Conservation (phyloP, 192 early-diverging fungal genomes). For the Neocallimastix lanati region DNA sequence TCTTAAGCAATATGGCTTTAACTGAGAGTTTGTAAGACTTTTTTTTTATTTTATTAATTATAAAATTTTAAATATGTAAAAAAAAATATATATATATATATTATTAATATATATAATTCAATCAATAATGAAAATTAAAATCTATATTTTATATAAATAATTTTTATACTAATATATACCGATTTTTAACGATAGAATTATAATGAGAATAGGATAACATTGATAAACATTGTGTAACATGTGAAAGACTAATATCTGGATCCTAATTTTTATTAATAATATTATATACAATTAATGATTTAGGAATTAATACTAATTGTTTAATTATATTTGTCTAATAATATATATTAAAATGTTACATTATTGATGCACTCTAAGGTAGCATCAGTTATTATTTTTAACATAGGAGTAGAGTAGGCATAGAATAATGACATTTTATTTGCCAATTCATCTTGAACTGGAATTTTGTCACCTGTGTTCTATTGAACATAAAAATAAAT, state of each 20-base stretch:
- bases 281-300: no score
- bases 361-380: constrained; percentile 46
- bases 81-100: not conserved
- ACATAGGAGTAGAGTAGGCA: no score
- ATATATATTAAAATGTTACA: constrained; percentile 13
- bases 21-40: constrained; percentile 35
- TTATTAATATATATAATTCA: no score
- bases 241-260: not conserved
- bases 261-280: no score
- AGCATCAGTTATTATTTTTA: constrained; percentile 70
- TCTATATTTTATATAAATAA: no score
- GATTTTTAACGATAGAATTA: constrained; percentile 53
- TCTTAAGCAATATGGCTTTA: constrained; percentile 52
- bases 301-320: no score
- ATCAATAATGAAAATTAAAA: no score
- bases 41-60: no score
- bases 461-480: constrained; percentile 23
- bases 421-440: no score
- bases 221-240: constrained; percentile 50
- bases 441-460: constrained; percentile 68
- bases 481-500: no score
- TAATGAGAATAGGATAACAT: constrained; percentile 61
- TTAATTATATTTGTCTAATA: no score
- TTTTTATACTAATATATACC: constrained; percentile 10
- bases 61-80: no score